Conservation (phyloP, 2,329 filamentous ascomycete genomes). For the Rosellinia necatrix region DNA sequence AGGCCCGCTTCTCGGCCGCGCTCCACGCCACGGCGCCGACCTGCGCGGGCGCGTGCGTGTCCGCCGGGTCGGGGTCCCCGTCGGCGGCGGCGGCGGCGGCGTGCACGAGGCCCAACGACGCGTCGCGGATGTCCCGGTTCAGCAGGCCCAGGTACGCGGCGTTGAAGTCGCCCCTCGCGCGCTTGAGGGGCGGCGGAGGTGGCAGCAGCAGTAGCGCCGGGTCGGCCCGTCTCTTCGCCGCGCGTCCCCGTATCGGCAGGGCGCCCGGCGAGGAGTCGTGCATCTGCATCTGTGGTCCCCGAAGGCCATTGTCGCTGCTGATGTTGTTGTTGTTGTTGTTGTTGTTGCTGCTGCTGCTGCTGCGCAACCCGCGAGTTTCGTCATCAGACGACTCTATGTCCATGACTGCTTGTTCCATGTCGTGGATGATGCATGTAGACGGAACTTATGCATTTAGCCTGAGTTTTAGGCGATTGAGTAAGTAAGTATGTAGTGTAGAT, state of each 20-base stretch:
- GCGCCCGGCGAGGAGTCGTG: no score
- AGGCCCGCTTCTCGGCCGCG: slow-evolving; percentile 67
- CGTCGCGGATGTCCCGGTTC: slow-evolving; percentile 64
- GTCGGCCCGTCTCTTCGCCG: slow-evolving; percentile 24
- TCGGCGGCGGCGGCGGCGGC: slow-evolving; percentile 32
- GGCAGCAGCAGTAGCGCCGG: slow-evolving; percentile 35
- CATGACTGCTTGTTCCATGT: slow-evolving; percentile 9
- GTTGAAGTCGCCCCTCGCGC: slow-evolving; percentile 50
- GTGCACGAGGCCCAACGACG: slow-evolving; percentile 45
- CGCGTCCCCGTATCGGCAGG: neutral
- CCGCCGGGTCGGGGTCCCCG: slow-evolving; percentile 34
- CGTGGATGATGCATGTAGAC: slow-evolving; percentile 31
- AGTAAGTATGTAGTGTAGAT: no score
- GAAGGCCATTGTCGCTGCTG: slow-evolving; percentile 2
- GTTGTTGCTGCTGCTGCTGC: slow-evolving; percentile 4
- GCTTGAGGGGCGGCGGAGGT: slow-evolving; percentile 48
- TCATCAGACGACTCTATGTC: slow-evolving; percentile 28
- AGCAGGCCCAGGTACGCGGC: slow-evolving; percentile 54
- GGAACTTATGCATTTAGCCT: slow-evolving; percentile 19
- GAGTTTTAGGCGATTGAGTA: neutral
- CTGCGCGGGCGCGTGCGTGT: slow-evolving; percentile 63
- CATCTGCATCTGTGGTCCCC: neutral
- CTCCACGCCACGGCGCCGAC: slow-evolving; percentile 75
- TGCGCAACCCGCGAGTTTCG: slow-evolving; percentile 15
- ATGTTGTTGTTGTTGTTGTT: slow-evolving; percentile 4